phyloP scores from a whole-genome alignment of 176 grass and related monocot genomes.

The Cocos nucifera region DNA sequence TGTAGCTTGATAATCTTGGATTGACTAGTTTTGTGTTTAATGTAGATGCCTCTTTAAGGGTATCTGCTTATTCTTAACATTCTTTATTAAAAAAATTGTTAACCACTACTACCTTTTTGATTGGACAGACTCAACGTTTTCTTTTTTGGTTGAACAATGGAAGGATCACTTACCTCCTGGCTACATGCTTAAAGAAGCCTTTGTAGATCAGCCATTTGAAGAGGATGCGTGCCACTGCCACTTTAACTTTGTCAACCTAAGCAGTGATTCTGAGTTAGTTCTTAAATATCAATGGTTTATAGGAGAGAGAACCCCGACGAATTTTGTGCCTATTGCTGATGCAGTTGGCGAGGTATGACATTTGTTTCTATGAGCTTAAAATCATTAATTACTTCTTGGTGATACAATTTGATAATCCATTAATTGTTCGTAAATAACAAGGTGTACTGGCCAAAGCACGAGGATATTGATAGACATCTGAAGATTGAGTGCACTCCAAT shows the following conservation, averaged over 20 bases:
- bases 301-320: conserved; percentile 58
- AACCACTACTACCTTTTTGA: background rate
- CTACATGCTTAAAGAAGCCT: conserved; percentile 61
- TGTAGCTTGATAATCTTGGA: too few species aligned
- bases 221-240: conserved; percentile 71
- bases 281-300: conserved; percentile 81
- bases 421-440: conserved; percentile 15
- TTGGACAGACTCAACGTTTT: conserved; percentile 82
- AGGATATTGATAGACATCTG: conserved; percentile 75
- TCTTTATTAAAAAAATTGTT: too few species aligned
- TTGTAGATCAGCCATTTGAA: conserved; percentile 86
- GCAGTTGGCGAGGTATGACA: conserved; percentile 55
- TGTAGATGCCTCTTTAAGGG: too few species aligned
- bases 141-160: conserved; percentile 82
- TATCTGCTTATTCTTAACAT: too few species aligned
- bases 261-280: conserved; percentile 34
- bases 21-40: too few species aligned
- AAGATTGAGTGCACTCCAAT: conserved; percentile 78
- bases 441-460: conserved; percentile 83
- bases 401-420: background rate
- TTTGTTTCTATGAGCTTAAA: conserved; percentile 5
- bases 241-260: conserved; percentile 58
- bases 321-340: conserved; percentile 63
- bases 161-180: conserved; percentile 56
- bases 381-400: background rate